These are phyloP conservation scores for Metarhizium guizhouense DNA, from an alignment of 2,329 filamentous ascomycete genomes.

Conservation along the genomic window DNA sequence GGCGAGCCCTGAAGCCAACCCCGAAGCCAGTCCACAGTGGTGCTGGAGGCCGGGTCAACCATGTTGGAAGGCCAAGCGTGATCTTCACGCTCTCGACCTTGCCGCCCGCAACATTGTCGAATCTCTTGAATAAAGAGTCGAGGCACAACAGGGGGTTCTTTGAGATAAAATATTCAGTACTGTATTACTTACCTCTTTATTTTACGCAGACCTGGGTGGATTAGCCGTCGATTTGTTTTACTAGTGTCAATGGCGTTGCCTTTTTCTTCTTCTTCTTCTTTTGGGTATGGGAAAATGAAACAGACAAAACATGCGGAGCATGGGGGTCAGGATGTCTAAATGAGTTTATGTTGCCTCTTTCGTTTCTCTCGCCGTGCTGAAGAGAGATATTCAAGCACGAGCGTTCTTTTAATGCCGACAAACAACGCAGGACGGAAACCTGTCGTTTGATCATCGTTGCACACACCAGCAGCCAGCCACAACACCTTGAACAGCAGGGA, in stretches of 20 bases:
- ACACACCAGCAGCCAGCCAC: background rate
- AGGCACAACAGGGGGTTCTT: background rate
- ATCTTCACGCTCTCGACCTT: slow-evolving; percentile 16
- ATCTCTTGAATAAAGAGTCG: slow-evolving; percentile 11
- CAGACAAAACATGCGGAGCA: background rate
- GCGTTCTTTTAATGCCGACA: background rate
- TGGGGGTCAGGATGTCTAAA: background rate
- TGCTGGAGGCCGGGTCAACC: slow-evolving; percentile 21
- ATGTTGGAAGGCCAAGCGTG: slow-evolving; percentile 34
- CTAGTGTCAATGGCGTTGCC: background rate
- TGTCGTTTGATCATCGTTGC: background rate
- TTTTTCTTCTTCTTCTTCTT: background rate
- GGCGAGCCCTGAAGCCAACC: slow-evolving; percentile 17
- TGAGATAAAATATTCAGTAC: background rate
- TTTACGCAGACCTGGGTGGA: background rate
- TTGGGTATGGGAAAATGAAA: background rate
- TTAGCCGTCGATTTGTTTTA: background rate
- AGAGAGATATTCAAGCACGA: background rate
- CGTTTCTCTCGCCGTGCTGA: background rate
- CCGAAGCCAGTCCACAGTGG: slow-evolving; percentile 8
- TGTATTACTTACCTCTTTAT: background rate
- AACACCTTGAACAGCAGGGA: background rate
- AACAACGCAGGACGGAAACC: background rate
- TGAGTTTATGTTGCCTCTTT: background rate
- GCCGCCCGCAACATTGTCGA: slow-evolving; percentile 20